Base-by-base conservation (phyloP, 2,329 filamentous ascomycete genomes). In the Fusarium palustre region DNA sequence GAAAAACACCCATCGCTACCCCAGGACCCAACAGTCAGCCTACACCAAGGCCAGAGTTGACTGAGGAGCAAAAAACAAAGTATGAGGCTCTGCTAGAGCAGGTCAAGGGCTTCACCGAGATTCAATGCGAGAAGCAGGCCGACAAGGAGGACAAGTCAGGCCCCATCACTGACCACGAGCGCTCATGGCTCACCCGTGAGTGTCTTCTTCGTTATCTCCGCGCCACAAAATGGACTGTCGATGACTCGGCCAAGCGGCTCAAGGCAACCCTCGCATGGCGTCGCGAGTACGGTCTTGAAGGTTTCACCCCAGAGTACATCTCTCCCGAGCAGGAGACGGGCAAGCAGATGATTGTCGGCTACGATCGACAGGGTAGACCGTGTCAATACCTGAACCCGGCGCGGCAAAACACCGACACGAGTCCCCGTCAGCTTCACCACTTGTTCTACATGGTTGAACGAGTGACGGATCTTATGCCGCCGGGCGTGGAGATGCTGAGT, bases 391-490 rank as follows among this genome's bases (percentile, higher is more conserved):
- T 99, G 63, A 91, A 92, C 77, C 96, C 96, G 2, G 92, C 91
- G 33, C 90, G 91, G 71, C 96, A 99, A 82, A 99, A 99, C 84
- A 98, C 96, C 2, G 91, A 97, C 72, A 87, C 90, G 59, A 92
- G 90, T 66, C 92, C 94, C 38, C 88, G 93, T 73, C 96, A 98
- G 82, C 90, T 97, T 57, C 90, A 99, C 80, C 94, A 98, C 79
- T 83, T 99, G 64, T 94, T 97, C 54, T 99, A 92, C 83, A 97
- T 98, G 94, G 82, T 98, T 42, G 96, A 99, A 83, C 88, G 93
- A 38, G 90, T 92, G 34, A 88, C 97, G 70, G 94, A 97, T 74
- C 81, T 98, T 66, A 94, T 97, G 88, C 91, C 92, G 0, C 86
- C 94, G 0, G 91, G 92, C 16, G 93, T 97, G 77, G 96, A 98